Percentiles rank a stretch among this genome's conserved stretches.
These are phyloP conservation scores for Nicotiana tomentosiformis DNA, from an alignment of 257 asterid species.

Conservation along the genomic window DNA sequence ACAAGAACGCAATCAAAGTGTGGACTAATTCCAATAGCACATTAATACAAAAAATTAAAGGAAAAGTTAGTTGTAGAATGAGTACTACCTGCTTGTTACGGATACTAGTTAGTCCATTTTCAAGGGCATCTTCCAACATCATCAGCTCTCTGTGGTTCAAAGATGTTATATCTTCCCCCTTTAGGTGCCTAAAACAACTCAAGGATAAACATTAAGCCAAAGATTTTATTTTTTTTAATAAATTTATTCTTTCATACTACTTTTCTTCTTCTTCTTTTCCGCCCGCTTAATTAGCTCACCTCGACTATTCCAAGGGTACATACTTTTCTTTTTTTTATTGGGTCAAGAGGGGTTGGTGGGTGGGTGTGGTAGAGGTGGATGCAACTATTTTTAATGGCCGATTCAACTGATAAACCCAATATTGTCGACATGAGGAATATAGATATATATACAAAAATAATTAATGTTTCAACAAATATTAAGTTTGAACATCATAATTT, in stretches of 20 bases:
- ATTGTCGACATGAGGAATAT: too few species aligned
- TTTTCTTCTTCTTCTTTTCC: too few species aligned
- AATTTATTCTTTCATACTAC: background rate
- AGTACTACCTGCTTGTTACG: slow-evolving; percentile 36
- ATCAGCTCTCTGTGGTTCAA: slow-evolving; percentile 74
- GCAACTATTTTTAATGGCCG: too few species aligned
- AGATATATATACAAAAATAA: too few species aligned
- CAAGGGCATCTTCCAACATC: slow-evolving; percentile 80
- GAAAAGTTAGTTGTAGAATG: background rate
- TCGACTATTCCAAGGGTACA: too few species aligned
- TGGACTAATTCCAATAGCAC: background rate
- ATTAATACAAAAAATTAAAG: background rate
- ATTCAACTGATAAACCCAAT: too few species aligned
- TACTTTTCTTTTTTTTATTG: too few species aligned
- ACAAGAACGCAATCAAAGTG: background rate
- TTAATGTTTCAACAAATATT: too few species aligned
- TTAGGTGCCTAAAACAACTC: slow-evolving; percentile 53
- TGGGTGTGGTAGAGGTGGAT: too few species aligned
- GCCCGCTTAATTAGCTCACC: too few species aligned
- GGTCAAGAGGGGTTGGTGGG: too few species aligned
- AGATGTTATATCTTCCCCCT: slow-evolving; percentile 81
- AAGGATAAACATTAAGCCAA: background rate
- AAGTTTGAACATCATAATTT: too few species aligned
- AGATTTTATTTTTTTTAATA: background rate
- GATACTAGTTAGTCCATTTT: slow-evolving; percentile 57